A percentile compares a stretch with the other conserved stretches of the same genome.
Evolutionary conservation across 2,329 filamentous ascomycete species (phyloP).

Genomic region (Ambrosiella xylebori): DNA sequence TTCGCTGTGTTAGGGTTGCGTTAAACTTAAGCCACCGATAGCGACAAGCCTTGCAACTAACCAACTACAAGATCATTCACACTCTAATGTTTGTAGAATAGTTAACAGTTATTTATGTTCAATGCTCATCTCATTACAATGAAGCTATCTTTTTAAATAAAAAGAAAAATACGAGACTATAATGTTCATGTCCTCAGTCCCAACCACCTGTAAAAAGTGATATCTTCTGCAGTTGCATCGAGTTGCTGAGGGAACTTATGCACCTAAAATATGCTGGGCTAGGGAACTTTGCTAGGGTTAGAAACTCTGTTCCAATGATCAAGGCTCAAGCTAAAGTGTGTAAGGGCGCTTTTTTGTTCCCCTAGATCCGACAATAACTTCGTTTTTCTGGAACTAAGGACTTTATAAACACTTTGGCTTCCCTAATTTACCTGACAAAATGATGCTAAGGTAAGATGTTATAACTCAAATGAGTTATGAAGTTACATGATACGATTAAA

Average conservation of each 20-base stretch:
- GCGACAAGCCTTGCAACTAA: not conserved
- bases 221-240: not conserved
- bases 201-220: not conserved
- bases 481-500: too few species aligned
- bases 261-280: not conserved
- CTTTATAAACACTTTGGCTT: too few species aligned
- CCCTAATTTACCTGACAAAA: too few species aligned
- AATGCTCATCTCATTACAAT: too few species aligned
- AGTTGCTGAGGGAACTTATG: conserved; percentile 5
- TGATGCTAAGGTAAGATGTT: too few species aligned
- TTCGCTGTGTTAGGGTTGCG: too few species aligned
- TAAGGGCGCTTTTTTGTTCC: not conserved
- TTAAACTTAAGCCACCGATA: too few species aligned
- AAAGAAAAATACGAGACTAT: not conserved
- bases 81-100: too few species aligned
- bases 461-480: too few species aligned
- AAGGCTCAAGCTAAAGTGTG: not conserved
- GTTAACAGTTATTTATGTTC: too few species aligned
- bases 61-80: not conserved
- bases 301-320: not conserved
- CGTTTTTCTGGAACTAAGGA: too few species aligned
- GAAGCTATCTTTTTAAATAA: not conserved
- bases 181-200: not conserved
- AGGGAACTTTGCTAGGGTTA: not conserved
- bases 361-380: not conserved